Percentiles rank a stretch among this genome's conserved stretches.
Evolutionary conservation across 768 basidiomycete species (phyloP).

Genomic region (Boletus rex-veris): DNA sequence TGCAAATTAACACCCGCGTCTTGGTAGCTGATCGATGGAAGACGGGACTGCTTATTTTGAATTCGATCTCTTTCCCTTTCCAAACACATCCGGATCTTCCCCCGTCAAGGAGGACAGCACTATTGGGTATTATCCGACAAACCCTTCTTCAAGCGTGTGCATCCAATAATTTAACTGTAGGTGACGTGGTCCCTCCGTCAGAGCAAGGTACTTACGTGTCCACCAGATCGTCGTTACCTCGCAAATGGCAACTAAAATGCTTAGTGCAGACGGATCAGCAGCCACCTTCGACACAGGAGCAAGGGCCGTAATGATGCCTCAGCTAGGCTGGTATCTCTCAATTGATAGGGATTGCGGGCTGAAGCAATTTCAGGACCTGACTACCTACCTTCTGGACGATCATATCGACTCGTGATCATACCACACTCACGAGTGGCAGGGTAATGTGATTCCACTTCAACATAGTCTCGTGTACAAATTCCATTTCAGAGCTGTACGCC

Average conservation of each 20-base stretch:
- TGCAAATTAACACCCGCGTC: conserved; percentile 10
- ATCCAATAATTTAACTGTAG: conserved; percentile 48
- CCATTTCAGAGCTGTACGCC: conserved; percentile 36
- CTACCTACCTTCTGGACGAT: conserved; percentile 43
- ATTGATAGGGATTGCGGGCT: conserved; percentile 4
- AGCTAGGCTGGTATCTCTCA: conserved; percentile 45
- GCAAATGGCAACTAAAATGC: conserved; percentile 66
- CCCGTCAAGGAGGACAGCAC: conserved; percentile 35
- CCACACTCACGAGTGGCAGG: conserved; percentile 40
- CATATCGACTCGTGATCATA: conserved; percentile 42
- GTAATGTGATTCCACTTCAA: conserved; percentile 31
- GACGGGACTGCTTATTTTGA: conserved; percentile 61
- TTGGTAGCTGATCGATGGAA: conserved; percentile 13
- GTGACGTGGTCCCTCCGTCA: conserved; percentile 7
- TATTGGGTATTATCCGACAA: conserved; percentile 54
- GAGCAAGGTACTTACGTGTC: conserved; percentile 4
- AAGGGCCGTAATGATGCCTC: conserved; percentile 62
- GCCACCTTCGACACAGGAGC: conserved; percentile 65
- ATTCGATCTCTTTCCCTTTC: conserved; percentile 66
- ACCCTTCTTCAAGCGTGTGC: conserved; percentile 48
- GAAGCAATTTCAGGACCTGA: conserved; percentile 25
- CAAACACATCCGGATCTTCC: conserved; percentile 45
- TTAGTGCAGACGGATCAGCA: conserved; percentile 59
- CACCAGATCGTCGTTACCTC: conserved; percentile 55
- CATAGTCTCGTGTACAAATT: conserved; percentile 11